Evolutionary conservation across 176 grass and related monocot genomes (phyloP).

Genomic region (Microstegium vimineum): DNA sequence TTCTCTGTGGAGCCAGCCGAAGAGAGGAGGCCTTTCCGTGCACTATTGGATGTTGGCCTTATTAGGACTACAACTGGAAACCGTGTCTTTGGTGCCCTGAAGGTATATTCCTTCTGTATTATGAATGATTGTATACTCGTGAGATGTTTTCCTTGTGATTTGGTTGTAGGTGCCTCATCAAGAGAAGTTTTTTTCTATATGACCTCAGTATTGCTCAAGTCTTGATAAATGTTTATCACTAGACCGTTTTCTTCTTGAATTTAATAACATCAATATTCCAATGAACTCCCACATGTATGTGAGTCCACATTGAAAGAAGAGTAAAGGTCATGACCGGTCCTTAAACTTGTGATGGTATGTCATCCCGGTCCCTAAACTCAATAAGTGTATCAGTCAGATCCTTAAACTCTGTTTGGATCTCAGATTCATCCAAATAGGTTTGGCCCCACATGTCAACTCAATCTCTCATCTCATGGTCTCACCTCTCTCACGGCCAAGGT

Average conservation of each 20-base stretch:
- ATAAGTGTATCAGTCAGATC: too few species aligned
- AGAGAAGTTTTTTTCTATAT: not conserved
- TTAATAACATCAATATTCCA: not conserved
- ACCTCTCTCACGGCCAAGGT: too few species aligned
- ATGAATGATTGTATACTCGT: not conserved
- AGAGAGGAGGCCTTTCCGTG: conserved; percentile 62
- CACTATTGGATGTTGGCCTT: conserved; percentile 68
- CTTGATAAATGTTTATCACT: not conserved
- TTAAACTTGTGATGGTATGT: too few species aligned
- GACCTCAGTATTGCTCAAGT: not conserved
- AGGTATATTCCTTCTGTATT: conserved; percentile 37
- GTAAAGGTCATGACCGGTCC: too few species aligned
- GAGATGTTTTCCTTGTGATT: not conserved
- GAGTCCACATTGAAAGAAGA: not conserved
- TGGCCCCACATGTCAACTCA: too few species aligned
- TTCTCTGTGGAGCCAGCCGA: conserved; percentile 52
- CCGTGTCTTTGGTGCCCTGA: conserved; percentile 66
- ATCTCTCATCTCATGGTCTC: too few species aligned
- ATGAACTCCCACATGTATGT: not conserved
- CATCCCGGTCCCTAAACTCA: too few species aligned
- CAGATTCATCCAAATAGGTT: too few species aligned
- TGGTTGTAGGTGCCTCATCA: not conserved
- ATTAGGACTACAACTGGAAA: conserved; percentile 72
- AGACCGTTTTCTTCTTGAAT: not conserved
- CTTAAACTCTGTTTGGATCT: too few species aligned